A percentile compares a stretch with the other conserved stretches of the same genome.
phyloP scores from a whole-genome alignment of 1,284 basidiomycete species.

The Ganoderma leucocontextum region DNA sequence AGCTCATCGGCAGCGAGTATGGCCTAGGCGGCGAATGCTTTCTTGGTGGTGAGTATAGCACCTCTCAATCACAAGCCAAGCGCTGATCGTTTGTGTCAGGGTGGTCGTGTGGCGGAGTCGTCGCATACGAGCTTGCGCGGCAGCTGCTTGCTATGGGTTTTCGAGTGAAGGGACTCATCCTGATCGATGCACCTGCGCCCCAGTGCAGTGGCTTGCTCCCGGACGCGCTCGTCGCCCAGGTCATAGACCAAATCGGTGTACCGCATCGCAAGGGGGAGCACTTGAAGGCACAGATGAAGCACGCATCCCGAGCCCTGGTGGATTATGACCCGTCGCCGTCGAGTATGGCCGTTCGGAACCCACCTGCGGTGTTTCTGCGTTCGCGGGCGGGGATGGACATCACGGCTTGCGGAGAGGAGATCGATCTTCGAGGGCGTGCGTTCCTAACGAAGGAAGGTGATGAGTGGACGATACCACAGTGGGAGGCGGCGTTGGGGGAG shows the following conservation, averaged over 20 bases:
- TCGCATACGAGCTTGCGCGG: constrained; percentile 70
- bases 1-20: not conserved
- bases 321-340: constrained; percentile 28
- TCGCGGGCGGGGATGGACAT: constrained; percentile 24
- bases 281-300: constrained; percentile 34
- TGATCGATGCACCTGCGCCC: constrained; percentile 74
- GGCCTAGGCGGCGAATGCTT: constrained; percentile 44
- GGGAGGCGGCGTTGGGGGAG: constrained; percentile 54
- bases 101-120: constrained; percentile 81
- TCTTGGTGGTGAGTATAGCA: constrained; percentile 61
- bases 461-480: constrained; percentile 62
- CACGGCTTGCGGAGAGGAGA: constrained; percentile 18
- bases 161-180: constrained; percentile 61
- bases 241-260: constrained; percentile 16
- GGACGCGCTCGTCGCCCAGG: constrained; percentile 52
- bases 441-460: constrained; percentile 43
- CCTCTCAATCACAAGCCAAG: not conserved
- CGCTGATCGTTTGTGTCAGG: constrained; percentile 47
- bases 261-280: constrained; percentile 12
- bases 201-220: constrained; percentile 57
- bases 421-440: constrained; percentile 47
- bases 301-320: constrained; percentile 33
- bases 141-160: constrained; percentile 54
- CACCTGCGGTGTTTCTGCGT: constrained; percentile 34
- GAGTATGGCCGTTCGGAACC: not conserved